phyloP scores from a whole-genome alignment of 371 early-diverging fungal species.

The Mucor ambiguus region DNA sequence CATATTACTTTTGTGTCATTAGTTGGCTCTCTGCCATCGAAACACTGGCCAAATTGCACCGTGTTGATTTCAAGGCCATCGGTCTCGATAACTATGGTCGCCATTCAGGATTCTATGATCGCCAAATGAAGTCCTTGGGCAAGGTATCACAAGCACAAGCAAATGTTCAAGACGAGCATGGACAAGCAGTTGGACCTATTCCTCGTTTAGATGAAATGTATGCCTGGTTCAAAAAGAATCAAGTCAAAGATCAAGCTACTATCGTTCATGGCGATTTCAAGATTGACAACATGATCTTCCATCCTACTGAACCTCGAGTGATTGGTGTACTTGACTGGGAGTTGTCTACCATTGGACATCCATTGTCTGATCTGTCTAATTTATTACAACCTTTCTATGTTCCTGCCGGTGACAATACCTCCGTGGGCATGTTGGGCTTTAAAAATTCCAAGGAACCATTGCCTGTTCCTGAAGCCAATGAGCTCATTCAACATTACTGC shows the following conservation, averaged over 20 bases:
- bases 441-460: constrained; percentile 51
- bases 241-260: constrained; percentile 72
- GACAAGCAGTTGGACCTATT: constrained; percentile 68
- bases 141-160: constrained; percentile 76
- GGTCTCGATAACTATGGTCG: constrained; percentile 77
- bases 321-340: constrained; percentile 98
- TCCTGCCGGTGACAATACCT: constrained; percentile 30
- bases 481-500: constrained; percentile 71
- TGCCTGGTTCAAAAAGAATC: constrained; percentile 73
- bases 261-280: constrained; percentile 95
- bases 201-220: constrained; percentile 72
- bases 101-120: constrained; percentile 75
- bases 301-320: constrained; percentile 76
- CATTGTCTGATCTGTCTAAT: constrained; percentile 89
- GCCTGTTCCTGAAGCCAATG: constrained; percentile 65
- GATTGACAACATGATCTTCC: constrained; percentile 59
- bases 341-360: constrained; percentile 93
- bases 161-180: constrained; percentile 56
- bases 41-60: constrained; percentile 81
- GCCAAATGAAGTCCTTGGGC: constrained; percentile 76
- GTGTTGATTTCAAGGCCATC: constrained; percentile 62
- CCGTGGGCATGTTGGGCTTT: constrained; percentile 46
- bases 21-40: constrained; percentile 74
- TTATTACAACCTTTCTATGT: constrained; percentile 77
- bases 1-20: neutral